Percentiles rank a stretch among this genome's conserved stretches.
These are phyloP conservation scores for Pythium vanterpoolii DNA, from an alignment of 352 stramenopile species.

Conservation along the genomic window DNA sequence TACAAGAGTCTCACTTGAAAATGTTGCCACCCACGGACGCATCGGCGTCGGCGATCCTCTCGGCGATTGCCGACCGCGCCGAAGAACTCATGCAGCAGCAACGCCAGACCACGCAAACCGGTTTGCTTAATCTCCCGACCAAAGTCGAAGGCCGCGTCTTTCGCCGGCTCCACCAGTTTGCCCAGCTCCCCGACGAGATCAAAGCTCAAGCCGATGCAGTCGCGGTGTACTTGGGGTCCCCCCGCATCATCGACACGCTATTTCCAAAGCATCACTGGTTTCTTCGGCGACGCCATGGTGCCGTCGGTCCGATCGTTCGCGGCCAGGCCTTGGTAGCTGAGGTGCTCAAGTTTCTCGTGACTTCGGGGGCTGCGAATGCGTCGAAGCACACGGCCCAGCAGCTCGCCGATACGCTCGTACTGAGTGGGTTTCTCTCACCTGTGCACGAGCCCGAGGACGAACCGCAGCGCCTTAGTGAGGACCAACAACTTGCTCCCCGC, in stretches of 20 bases:
- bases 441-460: conserved; percentile 18
- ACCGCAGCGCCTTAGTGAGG: neutral
- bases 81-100: conserved; percentile 13
- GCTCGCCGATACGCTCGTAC: conserved; percentile 29
- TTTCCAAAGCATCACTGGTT: conserved; percentile 15
- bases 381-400: conserved; percentile 25
- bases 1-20: neutral
- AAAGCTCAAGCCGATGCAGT: conserved; percentile 18
- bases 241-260: conserved; percentile 8
- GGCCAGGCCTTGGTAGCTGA: conserved; percentile 36
- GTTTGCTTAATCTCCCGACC: conserved; percentile 2
- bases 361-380: conserved; percentile 22
- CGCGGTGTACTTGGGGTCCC: conserved; percentile 10
- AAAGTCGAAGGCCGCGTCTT: conserved; percentile 31
- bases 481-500: neutral
- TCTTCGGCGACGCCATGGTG: too few relatives aligned
- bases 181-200: conserved; percentile 10
- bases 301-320: conserved; percentile 30
- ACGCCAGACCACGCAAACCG: conserved; percentile 6
- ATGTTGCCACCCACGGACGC: neutral
- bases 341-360: conserved; percentile 24
- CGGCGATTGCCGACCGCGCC: conserved; percentile 30
- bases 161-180: conserved; percentile 26
- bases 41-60: conserved; percentile 31
- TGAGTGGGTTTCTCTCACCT: conserved; percentile 33